Evolutionary conservation across 495 filamentous ascomycete genomes (phyloP).

Genomic region (Penicillium alfredii): DNA sequence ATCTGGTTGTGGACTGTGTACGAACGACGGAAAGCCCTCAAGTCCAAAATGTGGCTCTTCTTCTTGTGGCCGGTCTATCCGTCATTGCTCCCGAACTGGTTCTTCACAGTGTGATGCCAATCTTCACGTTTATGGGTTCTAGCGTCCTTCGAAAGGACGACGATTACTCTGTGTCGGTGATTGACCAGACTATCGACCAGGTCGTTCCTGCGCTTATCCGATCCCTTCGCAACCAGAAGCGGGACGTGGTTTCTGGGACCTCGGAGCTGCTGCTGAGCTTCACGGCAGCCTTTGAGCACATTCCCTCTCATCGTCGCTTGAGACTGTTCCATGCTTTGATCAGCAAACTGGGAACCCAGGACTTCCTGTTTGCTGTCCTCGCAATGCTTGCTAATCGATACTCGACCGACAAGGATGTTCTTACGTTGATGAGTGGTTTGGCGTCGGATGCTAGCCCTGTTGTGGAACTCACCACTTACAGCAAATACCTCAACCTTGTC

Average conservation of each 20-base stretch:
- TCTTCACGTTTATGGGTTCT: constrained; percentile 95
- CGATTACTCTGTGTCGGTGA: constrained; percentile 91
- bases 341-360: constrained; percentile 72
- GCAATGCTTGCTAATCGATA: constrained; percentile 45
- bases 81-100: constrained; percentile 80
- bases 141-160: constrained; percentile 85
- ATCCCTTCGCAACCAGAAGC: constrained; percentile 71
- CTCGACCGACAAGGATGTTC: constrained; percentile 38
- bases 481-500: constrained; percentile 66
- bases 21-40: constrained; percentile 81
- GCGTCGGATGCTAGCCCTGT: constrained; percentile 52
- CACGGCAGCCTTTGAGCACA: constrained; percentile 88
- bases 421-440: constrained; percentile 38
- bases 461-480: constrained; percentile 60
- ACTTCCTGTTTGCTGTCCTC: constrained; percentile 54
- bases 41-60: constrained; percentile 83
- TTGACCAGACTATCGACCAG: constrained; percentile 75
- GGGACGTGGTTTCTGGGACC: constrained; percentile 68
- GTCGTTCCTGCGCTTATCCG: constrained; percentile 88
- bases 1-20: constrained; percentile 85
- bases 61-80: constrained; percentile 80
- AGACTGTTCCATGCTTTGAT: constrained; percentile 73
- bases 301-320: constrained; percentile 76
- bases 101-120: constrained; percentile 95
- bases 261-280: constrained; percentile 88